Base-by-base conservation (phyloP, 73 alveolate species). In the Urostyla sp. region DNA sequence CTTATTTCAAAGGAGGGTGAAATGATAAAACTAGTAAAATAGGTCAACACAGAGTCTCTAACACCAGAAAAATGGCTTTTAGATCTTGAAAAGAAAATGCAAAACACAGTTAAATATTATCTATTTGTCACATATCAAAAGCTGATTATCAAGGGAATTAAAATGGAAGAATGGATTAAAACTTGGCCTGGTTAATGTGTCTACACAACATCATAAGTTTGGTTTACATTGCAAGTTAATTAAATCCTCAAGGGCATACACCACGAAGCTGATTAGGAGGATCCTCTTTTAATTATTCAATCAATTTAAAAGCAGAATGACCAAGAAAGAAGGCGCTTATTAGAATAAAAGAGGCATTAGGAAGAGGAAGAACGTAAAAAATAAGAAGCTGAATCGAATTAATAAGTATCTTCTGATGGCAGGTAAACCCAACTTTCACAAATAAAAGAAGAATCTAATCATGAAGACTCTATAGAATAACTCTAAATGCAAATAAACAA, bases 1-100 rank as follows among this genome's bases (percentile, higher is more conserved):
- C 48, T 88, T 75, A 57, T 44, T 30, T 67, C 89, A 0, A 89
- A 89, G 43, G 95, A 88, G 80, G 96, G 95, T 13, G 98, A 94
- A 75, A 67, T 67, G 28, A 84, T 94, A 10, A 46, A 60, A 15
- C 91, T 94, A 32, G 31, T 56, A 0, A 75, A 92, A 48, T 67
- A 75, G 23, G 89, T 94, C 43, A 84, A 78, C 46, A 89, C 95
- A 7, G 77, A 67, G 44, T 88, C 69, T 43, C 95, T 49, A 50
- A 83, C 89, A 26, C 81, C 91, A 16, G 97, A 90, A 54, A 87
- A 44, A 59, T 90, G 97, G 93, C 77, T 90, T 18, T 63, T 24
- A 0, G 92, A 87, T 11, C 45, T 90, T 0, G 97, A 90, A 49
- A 48, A 28, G 23, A 56, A 54, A 16, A 90, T 90, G 97, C 49